Conservation (phyloP, 2,329 filamentous ascomycete genomes). For the Trichocomaceae sp. region DNA sequence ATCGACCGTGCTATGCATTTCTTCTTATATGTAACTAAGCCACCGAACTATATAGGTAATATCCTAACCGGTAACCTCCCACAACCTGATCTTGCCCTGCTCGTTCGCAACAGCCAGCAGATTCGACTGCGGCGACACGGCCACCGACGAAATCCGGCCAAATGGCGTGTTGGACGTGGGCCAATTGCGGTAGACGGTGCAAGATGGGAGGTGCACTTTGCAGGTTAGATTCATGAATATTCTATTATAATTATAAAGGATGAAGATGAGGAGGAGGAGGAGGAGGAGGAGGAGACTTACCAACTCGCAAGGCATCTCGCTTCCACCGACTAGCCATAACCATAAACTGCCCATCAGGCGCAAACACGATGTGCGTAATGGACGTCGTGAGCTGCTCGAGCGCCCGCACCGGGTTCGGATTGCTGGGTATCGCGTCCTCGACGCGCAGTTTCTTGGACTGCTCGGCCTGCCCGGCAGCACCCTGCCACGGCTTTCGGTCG, state of each 20-base stretch:
- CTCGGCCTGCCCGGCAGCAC: conserved; percentile 30
- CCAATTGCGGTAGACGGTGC: conserved; percentile 96
- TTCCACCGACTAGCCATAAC: conserved; percentile 82
- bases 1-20: too few relatives aligned
- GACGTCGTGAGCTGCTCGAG: conserved; percentile 86
- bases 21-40: too few relatives aligned
- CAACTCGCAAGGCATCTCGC: conserved; percentile 73
- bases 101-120: conserved; percentile 84
- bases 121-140: conserved; percentile 59
- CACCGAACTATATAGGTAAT: too few relatives aligned
- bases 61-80: conserved; percentile 59
- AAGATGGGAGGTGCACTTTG: conserved; percentile 71
- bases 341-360: conserved; percentile 81
- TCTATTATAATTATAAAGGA: too few relatives aligned
- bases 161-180: conserved; percentile 84
- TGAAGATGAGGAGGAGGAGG: too few relatives aligned
- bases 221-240: background rate
- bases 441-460: conserved; percentile 20
- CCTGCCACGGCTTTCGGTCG: conserved; percentile 63
- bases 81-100: conserved; percentile 76
- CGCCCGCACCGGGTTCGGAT: conserved; percentile 64
- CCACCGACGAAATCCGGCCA: conserved; percentile 70
- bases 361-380: conserved; percentile 71
- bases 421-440: conserved; percentile 51
- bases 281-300: conserved; percentile 23